Evolutionary conservation across 176 grass and related monocot species (phyloP).

Genomic region (Aechmea fasciata): DNA sequence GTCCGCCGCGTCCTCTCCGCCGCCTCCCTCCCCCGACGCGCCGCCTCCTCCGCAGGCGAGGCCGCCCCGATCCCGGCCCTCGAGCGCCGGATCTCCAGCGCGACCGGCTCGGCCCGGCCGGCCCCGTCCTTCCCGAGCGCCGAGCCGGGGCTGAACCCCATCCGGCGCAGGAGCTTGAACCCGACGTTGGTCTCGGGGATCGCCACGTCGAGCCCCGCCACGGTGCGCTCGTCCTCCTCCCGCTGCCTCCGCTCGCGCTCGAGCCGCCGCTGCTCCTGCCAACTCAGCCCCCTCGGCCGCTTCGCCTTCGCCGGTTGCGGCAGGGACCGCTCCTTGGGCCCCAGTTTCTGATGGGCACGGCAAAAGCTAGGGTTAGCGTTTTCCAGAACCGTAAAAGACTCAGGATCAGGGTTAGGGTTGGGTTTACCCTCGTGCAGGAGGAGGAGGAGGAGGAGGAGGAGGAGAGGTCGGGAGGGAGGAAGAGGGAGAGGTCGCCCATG

Average conservation of each 20-base stretch:
- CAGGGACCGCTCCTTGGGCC: conserved; percentile 22
- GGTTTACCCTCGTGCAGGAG: conserved; percentile 12
- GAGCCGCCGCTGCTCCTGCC: conserved; percentile 50
- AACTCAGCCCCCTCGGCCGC: conserved; percentile 37
- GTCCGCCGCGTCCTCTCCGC: conserved; percentile 34
- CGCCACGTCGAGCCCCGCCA: conserved; percentile 38
- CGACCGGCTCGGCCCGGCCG: conserved; percentile 43
- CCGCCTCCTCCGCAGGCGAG: not conserved
- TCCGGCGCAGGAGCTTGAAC: conserved; percentile 76
- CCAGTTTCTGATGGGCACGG: not conserved
- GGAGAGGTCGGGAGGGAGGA: conserved; percentile 35
- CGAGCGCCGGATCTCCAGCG: conserved; percentile 63
- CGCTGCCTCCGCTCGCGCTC: conserved; percentile 49
- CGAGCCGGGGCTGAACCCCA: conserved; percentile 50
- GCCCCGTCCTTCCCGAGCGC: conserved; percentile 25
- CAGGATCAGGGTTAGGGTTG: not conserved
- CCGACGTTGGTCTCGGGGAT: conserved; percentile 84
- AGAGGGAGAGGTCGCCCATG: conserved; percentile 76
- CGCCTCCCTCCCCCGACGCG: conserved; percentile 14
- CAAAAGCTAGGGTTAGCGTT: not conserved
- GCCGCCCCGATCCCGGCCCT: conserved; percentile 53
- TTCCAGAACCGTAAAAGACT: no score
- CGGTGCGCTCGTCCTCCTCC: conserved; percentile 71
- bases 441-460: conserved; percentile 4
- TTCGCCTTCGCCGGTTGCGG: conserved; percentile 23